phyloP scores from a whole-genome alignment of 805 yeast species.

The Naumovozyma castellii region DNA sequence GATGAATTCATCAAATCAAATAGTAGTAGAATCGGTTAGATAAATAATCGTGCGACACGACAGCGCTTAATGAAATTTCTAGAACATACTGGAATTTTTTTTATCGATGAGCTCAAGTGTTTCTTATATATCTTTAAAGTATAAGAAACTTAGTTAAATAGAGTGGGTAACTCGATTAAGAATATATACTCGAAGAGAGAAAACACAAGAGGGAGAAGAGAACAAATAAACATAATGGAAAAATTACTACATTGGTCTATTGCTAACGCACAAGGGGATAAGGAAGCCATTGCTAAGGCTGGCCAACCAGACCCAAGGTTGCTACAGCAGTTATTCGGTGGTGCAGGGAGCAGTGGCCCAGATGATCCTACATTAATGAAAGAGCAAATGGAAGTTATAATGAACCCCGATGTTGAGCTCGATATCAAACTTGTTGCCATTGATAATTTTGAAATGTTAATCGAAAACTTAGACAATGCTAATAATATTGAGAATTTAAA shows the following conservation, averaged over 20 bases:
- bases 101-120: background rate
- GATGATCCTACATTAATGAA: slow-evolving; percentile 89
- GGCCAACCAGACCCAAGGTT: slow-evolving; percentile 75
- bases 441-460: slow-evolving; percentile 87
- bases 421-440: slow-evolving; percentile 67
- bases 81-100: background rate
- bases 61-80: background rate
- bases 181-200: too few relatives aligned
- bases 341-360: slow-evolving; percentile 37
- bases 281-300: slow-evolving; percentile 51
- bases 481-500: slow-evolving; percentile 77
- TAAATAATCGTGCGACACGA: too few relatives aligned
- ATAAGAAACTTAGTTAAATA: too few relatives aligned
- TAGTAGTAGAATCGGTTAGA: slow-evolving; percentile 7
- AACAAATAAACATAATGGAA: too few relatives aligned
- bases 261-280: slow-evolving; percentile 63
- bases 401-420: slow-evolving; percentile 45
- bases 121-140: too few relatives aligned
- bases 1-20: slow-evolving; percentile 31
- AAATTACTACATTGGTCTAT: slow-evolving; percentile 88
- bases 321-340: slow-evolving; percentile 68
- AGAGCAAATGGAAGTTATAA: slow-evolving; percentile 55
- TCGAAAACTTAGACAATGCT: slow-evolving; percentile 91
- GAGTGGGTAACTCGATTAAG: too few relatives aligned
- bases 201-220: background rate